A percentile compares a stretch with the other conserved stretches of the same genome.
Evolutionary conservation across 352 stramenopile species (phyloP).

Genomic region (Phytophthora sansomeana): DNA sequence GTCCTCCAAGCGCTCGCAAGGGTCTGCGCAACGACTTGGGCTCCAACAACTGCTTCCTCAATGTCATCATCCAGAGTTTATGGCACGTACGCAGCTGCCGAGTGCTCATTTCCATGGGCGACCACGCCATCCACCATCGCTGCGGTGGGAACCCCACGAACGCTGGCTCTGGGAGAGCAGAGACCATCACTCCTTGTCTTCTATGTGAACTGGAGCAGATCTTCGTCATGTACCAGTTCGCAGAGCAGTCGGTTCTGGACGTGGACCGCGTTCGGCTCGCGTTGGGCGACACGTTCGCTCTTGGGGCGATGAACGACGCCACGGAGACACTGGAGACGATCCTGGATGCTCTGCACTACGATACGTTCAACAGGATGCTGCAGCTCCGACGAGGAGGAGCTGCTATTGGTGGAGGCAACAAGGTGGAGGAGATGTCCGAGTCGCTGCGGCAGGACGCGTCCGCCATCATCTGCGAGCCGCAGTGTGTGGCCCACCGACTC

Average conservation of each 20-base stretch:
- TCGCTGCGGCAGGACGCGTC: slow-evolving; percentile 64
- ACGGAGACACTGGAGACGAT: slow-evolving; percentile 88
- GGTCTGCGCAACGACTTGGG: slow-evolving; percentile 86
- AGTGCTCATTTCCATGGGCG: slow-evolving; percentile 76
- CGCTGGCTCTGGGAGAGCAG: slow-evolving; percentile 10
- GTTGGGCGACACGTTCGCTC: slow-evolving; percentile 65
- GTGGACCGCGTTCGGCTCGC: slow-evolving; percentile 78
- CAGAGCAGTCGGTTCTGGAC: slow-evolving; percentile 76
- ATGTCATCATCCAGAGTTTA: slow-evolving; percentile 92
- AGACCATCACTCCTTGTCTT: slow-evolving; percentile 52
- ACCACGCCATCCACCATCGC: slow-evolving; percentile 82
- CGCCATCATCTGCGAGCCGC: slow-evolving; percentile 77
- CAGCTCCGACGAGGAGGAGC: slow-evolving; percentile 42
- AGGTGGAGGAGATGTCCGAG: slow-evolving; percentile 54
- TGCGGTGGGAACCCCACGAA: slow-evolving; percentile 49
- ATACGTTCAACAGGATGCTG: slow-evolving; percentile 83
- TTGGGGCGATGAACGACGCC: slow-evolving; percentile 89
- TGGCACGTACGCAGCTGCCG: slow-evolving; percentile 90
- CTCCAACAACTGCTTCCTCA: slow-evolving; percentile 93
- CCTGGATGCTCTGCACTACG: slow-evolving; percentile 77
- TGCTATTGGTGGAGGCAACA: slow-evolving; percentile 11
- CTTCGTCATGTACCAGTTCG: slow-evolving; percentile 88
- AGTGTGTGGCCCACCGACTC: slow-evolving; percentile 81
- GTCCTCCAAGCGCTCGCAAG: slow-evolving; percentile 68
- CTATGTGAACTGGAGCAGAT: slow-evolving; percentile 88